Percentiles rank a stretch among this genome's conserved stretches.
These are phyloP conservation scores for Penicillium samsonianum DNA, from an alignment of 495 filamentous ascomycete genomes.

Conservation along the genomic window DNA sequence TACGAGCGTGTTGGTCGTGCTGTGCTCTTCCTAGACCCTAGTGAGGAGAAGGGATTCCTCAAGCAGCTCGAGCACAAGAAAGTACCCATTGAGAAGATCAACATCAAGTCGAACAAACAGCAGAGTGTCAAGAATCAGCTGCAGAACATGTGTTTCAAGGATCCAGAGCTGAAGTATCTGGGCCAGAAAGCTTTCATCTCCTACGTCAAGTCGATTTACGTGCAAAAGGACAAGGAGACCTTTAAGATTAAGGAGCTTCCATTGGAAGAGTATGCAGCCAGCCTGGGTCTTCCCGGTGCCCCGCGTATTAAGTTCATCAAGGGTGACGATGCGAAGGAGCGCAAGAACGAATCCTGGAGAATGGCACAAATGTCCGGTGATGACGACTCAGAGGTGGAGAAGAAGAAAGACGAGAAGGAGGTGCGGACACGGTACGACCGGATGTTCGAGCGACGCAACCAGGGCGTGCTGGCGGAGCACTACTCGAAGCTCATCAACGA, in stretches of 20 bases:
- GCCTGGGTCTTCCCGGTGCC: conserved; percentile 84
- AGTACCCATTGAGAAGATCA: conserved; percentile 80
- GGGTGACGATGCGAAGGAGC: conserved; percentile 77
- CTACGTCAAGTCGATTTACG: conserved; percentile 77
- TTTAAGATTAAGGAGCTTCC: conserved; percentile 81
- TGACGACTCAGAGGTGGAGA: conserved; percentile 55
- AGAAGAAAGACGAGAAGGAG: conserved; percentile 59
- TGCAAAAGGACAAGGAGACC: conserved; percentile 90
- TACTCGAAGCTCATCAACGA: conserved; percentile 83
- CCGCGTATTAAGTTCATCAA: conserved; percentile 91
- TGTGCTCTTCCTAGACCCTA: conserved; percentile 88
- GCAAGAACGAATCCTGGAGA: conserved; percentile 80
- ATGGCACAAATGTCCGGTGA: conserved; percentile 51
- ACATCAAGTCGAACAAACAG: conserved; percentile 86
- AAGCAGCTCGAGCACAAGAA: conserved; percentile 81
- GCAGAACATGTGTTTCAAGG: conserved; percentile 92
- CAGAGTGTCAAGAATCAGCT: conserved; percentile 78
- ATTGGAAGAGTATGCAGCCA: conserved; percentile 80
- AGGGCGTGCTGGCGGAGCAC: conserved; percentile 89
- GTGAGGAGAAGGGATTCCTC: conserved; percentile 85
- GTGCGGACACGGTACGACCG: conserved; percentile 92
- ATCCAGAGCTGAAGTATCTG: conserved; percentile 90
- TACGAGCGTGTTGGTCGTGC: conserved; percentile 86
- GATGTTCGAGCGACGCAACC: conserved; percentile 94
- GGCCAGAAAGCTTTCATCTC: conserved; percentile 94